Evolutionary conservation across 352 stramenopile species (phyloP), one percentile per base, ranked within the genome.

Genomic region (Phytophthora cactorum): DNA sequence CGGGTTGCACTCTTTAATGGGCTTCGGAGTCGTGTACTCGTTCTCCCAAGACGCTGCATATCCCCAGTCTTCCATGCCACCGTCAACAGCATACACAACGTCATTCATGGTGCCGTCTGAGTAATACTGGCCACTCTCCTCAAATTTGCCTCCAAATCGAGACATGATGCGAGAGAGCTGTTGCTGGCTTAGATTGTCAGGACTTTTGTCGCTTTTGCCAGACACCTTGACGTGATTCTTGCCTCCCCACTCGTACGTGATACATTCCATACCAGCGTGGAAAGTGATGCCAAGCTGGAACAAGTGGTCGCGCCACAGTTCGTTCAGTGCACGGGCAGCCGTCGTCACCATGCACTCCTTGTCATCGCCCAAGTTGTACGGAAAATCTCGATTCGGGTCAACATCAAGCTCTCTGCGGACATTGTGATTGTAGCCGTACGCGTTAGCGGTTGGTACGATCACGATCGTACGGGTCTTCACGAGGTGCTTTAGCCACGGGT

Each of bases 321-420:
- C 96, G 68, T 99, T 99, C 25, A 99, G 82, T 1, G 86, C 94
- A 28, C 97, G 85, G 3, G 90, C 95, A 5, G 95, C 91, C 69
- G 98, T 97, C 4, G 96, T 97, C 68, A 93, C 70, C 91, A 99
- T 98, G 62, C 96, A 99, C 1, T 66, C 41, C 28, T 70, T 17
- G 5, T 72, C 76, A 5, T 70, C 52, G 11, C 54, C 66, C 12
- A 93, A 79, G 77, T 96, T 91, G 77, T 98, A 98, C 15, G 96
- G 92, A 72, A 99, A 99, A 72, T 99, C 97, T 27, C 97, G 89
- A 77, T 99, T 99, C 34, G 97, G 96, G 74, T 99, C 97, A 11
- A 98, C 64, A 1, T 68, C 39, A 31, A 74, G 74, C 72, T 99
- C 97, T 7, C 72, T 79, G 9, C 95, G 82, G 25, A 72, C 65